phyloP scores from a whole-genome alignment of 805 yeast genomes.

The Priceomyces haplophilus region DNA sequence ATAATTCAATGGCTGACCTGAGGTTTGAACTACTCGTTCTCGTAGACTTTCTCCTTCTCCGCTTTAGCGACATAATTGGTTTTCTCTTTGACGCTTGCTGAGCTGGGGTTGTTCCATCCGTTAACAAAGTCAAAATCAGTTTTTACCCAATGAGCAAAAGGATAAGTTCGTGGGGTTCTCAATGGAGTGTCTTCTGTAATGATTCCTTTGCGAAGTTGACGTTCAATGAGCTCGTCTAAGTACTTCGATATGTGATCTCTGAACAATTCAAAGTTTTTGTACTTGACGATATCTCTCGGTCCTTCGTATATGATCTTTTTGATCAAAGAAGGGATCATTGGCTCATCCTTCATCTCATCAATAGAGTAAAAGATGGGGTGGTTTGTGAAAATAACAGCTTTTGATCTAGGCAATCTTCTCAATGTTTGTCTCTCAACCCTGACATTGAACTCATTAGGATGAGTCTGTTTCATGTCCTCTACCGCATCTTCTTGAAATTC shows the following conservation, averaged over 20 bases:
- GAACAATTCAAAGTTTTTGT: slow-evolving; percentile 57
- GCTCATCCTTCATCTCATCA: slow-evolving; percentile 77
- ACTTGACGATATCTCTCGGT: slow-evolving; percentile 61
- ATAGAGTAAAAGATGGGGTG: slow-evolving; percentile 77
- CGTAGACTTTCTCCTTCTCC: slow-evolving; percentile 16
- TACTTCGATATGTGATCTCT: slow-evolving; percentile 60
- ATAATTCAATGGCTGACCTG: background rate
- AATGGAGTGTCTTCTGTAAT: slow-evolving; percentile 55
- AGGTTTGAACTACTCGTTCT: slow-evolving; percentile 6
- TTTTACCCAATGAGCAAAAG: slow-evolving; percentile 58
- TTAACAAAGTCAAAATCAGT: slow-evolving; percentile 38
- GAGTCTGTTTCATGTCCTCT: slow-evolving; percentile 28
- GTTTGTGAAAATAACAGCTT: slow-evolving; percentile 69
- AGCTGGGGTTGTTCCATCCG: slow-evolving; percentile 40
- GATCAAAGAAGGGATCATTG: slow-evolving; percentile 72
- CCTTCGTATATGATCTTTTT: slow-evolving; percentile 63
- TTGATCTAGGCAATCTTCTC: slow-evolving; percentile 60
- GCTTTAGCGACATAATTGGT: slow-evolving; percentile 22
- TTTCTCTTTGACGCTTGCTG: slow-evolving; percentile 11
- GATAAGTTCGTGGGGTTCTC: slow-evolving; percentile 57
- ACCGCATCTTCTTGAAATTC: slow-evolving; percentile 18
- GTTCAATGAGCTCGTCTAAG: slow-evolving; percentile 52
- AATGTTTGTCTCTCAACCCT: slow-evolving; percentile 73
- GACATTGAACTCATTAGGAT: slow-evolving; percentile 57
- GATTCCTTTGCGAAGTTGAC: slow-evolving; percentile 57